phyloP scores from a whole-genome alignment of 306 rosid genomes.

The Citrullus colocynthis region DNA sequence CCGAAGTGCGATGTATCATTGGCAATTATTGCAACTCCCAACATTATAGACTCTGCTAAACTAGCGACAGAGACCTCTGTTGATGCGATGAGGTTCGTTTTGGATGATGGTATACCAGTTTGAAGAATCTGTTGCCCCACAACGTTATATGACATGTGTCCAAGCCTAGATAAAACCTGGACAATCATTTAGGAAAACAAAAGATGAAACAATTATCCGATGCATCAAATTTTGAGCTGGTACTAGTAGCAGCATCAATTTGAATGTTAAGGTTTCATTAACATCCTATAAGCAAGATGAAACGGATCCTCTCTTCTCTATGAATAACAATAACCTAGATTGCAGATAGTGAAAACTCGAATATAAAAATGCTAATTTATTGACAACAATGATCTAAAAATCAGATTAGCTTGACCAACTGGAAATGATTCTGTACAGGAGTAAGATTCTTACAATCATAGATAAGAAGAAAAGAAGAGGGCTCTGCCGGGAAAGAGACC shows the following conservation, averaged over 20 bases:
- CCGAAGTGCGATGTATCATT: conserved; percentile 77
- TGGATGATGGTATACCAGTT: conserved; percentile 85
- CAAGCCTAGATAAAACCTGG: conserved; percentile 78
- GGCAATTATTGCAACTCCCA: conserved; percentile 76
- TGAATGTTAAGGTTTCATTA: neutral
- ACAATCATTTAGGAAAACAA: conserved; percentile 9
- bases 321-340: neutral
- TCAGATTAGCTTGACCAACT: neutral
- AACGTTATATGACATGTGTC: conserved; percentile 93
- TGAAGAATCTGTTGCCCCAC: conserved; percentile 92
- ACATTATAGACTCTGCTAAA: conserved; percentile 81
- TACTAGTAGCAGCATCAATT: neutral
- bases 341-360: neutral
- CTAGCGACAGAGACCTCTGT: conserved; percentile 93
- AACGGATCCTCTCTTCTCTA: neutral
- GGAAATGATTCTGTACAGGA: neutral
- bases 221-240: neutral
- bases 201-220: neutral
- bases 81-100: conserved; percentile 86
- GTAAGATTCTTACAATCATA: conserved; percentile 56
- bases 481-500: conserved; percentile 56
- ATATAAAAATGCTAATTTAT: neutral
- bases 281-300: neutral
- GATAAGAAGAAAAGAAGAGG: conserved; percentile 68
- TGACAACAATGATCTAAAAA: neutral